phyloP scores from a whole-genome alignment of 768 basidiomycete genomes.

The Rhizopogon rudus region DNA sequence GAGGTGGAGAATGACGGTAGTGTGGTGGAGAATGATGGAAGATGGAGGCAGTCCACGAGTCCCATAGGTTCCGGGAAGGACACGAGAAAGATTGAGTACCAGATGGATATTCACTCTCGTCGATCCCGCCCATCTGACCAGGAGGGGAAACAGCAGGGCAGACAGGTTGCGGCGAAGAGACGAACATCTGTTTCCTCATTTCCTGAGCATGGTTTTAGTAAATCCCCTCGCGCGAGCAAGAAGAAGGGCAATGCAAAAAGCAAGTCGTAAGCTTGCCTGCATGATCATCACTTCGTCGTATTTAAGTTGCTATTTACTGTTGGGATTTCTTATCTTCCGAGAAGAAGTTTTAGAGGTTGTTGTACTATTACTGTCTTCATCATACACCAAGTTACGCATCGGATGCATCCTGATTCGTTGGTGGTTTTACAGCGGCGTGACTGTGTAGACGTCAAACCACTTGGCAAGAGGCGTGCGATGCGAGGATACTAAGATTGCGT shows the following conservation, averaged over 20 bases:
- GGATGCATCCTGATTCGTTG: too few relatives aligned
- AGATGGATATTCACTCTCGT: not conserved
- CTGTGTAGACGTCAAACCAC: too few relatives aligned
- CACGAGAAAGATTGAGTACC: conserved; percentile 10
- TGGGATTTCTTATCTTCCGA: not conserved
- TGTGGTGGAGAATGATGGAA: conserved; percentile 8
- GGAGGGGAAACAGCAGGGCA: conserved; percentile 5
- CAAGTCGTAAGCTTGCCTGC: not conserved
- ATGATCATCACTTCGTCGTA: not conserved
- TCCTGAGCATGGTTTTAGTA: not conserved
- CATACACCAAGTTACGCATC: not conserved
- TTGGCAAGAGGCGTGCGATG: too few relatives aligned
- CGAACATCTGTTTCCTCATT: conserved; percentile 22
- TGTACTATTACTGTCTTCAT: not conserved
- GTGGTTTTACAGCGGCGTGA: too few relatives aligned
- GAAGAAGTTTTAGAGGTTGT: not conserved
- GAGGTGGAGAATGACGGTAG: conserved; percentile 14
- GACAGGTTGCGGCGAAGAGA: conserved; percentile 12
- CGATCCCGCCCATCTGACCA: conserved; percentile 9
- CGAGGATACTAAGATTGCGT: too few relatives aligned
- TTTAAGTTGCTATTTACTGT: not conserved
- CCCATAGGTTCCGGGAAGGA: conserved; percentile 11
- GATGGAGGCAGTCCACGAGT: conserved; percentile 2
- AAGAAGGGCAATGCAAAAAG: not conserved
- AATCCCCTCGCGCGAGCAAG: not conserved